Conservation (phyloP, 176 grass and related monocot species). For the Musa itinerans region DNA sequence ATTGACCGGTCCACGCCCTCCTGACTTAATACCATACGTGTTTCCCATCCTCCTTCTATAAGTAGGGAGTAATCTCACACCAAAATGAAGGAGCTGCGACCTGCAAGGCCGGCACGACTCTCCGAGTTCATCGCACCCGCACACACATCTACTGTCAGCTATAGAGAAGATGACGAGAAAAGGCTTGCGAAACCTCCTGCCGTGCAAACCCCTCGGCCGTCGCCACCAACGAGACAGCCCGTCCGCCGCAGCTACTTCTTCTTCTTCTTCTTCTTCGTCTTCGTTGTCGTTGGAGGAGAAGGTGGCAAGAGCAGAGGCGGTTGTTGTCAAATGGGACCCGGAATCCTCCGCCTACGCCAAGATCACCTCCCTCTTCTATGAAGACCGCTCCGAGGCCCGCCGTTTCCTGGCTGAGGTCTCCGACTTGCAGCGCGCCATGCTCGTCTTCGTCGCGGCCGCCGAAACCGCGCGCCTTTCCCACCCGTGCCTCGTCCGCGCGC, state of each 20-base stretch:
- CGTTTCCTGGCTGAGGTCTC: conserved; percentile 28
- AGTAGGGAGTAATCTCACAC: no score
- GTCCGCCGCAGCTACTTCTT: not conserved
- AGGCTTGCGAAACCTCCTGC: not conserved
- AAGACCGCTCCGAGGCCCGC: conserved; percentile 24
- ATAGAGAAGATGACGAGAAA: not conserved
- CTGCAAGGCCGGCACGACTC: no score
- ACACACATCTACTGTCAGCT: no score
- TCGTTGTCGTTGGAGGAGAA: conserved; percentile 29
- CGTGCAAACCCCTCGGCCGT: not conserved
- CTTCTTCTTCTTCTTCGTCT: not conserved
- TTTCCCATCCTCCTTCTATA: no score
- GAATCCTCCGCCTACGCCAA: conserved; percentile 18
- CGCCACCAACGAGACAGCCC: not conserved
- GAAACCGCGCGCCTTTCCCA: not conserved
- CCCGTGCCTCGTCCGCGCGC: conserved; percentile 37
- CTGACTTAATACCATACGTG: no score
- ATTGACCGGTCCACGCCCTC: no score
- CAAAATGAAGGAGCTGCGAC: no score
- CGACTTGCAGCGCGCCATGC: conserved; percentile 58
- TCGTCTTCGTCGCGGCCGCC: conserved; percentile 32
- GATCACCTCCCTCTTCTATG: conserved; percentile 15
- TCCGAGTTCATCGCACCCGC: no score
- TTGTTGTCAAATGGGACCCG: conserved; percentile 44
- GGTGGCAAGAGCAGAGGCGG: conserved; percentile 28